Percentiles rank a stretch among this genome's conserved stretches.
phyloP scores from a whole-genome alignment of 768 basidiomycete genomes.

The Panus rudis region DNA sequence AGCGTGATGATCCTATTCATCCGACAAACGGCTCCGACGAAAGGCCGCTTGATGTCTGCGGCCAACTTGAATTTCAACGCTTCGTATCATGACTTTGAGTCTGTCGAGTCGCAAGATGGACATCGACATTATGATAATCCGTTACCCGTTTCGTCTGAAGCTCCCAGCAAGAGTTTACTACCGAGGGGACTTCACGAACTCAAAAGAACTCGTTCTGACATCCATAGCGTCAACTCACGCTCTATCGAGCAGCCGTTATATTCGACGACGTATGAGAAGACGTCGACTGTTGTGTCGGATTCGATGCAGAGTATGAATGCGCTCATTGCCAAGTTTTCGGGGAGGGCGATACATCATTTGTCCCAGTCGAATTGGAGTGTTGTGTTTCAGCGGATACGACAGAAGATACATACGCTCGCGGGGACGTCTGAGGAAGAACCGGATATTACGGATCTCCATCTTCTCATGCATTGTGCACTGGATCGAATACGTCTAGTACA shows the following conservation, averaged over 20 bases:
- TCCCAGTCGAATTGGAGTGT: slow-evolving; percentile 85
- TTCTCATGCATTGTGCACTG: slow-evolving; percentile 73
- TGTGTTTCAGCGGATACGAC: slow-evolving; percentile 62
- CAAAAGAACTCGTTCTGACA: slow-evolving; percentile 4
- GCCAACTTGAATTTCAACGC: slow-evolving; percentile 56
- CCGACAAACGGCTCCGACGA: slow-evolving; percentile 56
- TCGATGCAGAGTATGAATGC: slow-evolving; percentile 39
- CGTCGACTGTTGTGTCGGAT: slow-evolving; percentile 20
- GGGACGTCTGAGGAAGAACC: slow-evolving; percentile 42
- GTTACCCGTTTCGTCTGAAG: slow-evolving; percentile 6
- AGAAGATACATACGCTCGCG: slow-evolving; percentile 63
- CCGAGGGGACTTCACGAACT: slow-evolving; percentile 15
- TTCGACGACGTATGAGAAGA: slow-evolving; percentile 21
- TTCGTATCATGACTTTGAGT: slow-evolving; percentile 66
- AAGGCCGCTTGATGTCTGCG: slow-evolving; percentile 50
- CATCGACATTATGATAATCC: too few species aligned
- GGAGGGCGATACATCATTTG: slow-evolving; percentile 77
- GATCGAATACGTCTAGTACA: slow-evolving; percentile 62
- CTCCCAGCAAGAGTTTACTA: slow-evolving; percentile 5
- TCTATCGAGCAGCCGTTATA: slow-evolving; percentile 8
- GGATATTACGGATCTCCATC: slow-evolving; percentile 68
- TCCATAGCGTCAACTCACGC: slow-evolving; percentile 4
- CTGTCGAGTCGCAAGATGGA: slow-evolving; percentile 31
- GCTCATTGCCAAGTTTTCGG: slow-evolving; percentile 64
- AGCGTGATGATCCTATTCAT: slow-evolving; percentile 80